Conservation (phyloP, 208 protist species). For the Trichomonas vaginalis region DNA sequence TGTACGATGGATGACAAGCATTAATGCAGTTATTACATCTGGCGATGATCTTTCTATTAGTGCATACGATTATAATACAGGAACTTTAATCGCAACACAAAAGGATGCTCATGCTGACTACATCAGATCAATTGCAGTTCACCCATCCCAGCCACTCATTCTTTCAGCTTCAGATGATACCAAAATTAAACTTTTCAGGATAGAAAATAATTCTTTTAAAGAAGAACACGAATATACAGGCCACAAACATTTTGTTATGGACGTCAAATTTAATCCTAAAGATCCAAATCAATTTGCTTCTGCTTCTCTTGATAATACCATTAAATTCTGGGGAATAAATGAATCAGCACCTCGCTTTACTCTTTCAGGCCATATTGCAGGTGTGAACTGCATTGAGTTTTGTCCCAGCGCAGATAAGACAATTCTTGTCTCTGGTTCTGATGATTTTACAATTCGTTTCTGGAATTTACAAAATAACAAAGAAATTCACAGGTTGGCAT, state of each 20-base stretch:
- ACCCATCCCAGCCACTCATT: conserved; percentile 76
- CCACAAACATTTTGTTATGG: conserved; percentile 93
- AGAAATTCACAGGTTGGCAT: conserved; percentile 61
- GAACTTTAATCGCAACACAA: neutral
- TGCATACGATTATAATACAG: neutral
- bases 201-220: conserved; percentile 77
- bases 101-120: conserved; percentile 64
- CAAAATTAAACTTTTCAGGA: conserved; percentile 74
- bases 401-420: conserved; percentile 82
- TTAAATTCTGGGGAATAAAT: conserved; percentile 56
- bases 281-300: conserved; percentile 89
- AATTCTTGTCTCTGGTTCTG: conserved; percentile 82
- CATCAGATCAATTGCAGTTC: conserved; percentile 71
- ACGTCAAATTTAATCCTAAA: conserved; percentile 85
- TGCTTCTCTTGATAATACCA: conserved; percentile 79
- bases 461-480: conserved; percentile 96
- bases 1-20: conserved; percentile 76
- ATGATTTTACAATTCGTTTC: conserved; percentile 66
- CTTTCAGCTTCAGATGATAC: conserved; percentile 89
- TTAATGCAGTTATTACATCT: conserved; percentile 82
- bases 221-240: conserved; percentile 75
- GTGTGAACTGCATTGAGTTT: conserved; percentile 95
- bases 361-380: conserved; percentile 86
- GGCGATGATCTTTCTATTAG: conserved; percentile 60
- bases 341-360: conserved; percentile 72